Base-by-base conservation (phyloP, 768 basidiomycete genomes). In the Roridomyces roridus region DNA sequence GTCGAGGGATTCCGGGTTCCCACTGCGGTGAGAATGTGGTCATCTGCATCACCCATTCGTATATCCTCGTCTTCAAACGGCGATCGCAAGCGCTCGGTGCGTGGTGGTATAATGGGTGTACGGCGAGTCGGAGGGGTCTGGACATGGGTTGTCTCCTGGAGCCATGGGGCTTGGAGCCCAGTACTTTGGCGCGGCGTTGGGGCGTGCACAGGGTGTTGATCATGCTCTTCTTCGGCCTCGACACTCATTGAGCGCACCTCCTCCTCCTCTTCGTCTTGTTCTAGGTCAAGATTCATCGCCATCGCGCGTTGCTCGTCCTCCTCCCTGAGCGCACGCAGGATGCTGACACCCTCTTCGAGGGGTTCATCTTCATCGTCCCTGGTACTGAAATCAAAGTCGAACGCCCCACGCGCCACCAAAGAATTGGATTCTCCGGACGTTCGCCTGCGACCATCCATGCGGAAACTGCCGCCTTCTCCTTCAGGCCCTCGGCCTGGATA, bases 241-340 rank as follows among this genome's bases (percentile, higher is more conserved):
- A 68, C 59, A 11, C 67, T 67, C 61, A 70, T 69, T 42, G 57
- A 60, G 34, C 58, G 55, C 39, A 71, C 70, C 48, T 75, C 72
- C 25, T 67, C 70, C 37, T 72, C 69, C 37, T 66, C 68, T n/a
- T 68, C 72, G 23, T 65, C 68, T 29, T 67, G 60, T 17, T 67
- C 61, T 45, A 72, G 67, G 26, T 47, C 65, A 23, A 66, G 66
- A 41, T 57, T 55, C 64, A 37, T 57, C 59, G 29, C 53, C 49
- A 23, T 58, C 37, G 57, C 57, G 37, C 63, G 62, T 23, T 67
- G 65, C 59, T 35, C 55, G 29, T 62, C 64, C 47, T 59, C 57
- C 54, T 63, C 57, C 53, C 57, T 29, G 35, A 56, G n/a, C 50
- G 55, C 60, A 10, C 51, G 39, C 45, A 62, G 17, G 21, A 62